These are phyloP conservation scores for Albophoma yamanashiensis DNA, from an alignment of 2,329 filamentous ascomycete genomes.

Conservation along the genomic window DNA sequence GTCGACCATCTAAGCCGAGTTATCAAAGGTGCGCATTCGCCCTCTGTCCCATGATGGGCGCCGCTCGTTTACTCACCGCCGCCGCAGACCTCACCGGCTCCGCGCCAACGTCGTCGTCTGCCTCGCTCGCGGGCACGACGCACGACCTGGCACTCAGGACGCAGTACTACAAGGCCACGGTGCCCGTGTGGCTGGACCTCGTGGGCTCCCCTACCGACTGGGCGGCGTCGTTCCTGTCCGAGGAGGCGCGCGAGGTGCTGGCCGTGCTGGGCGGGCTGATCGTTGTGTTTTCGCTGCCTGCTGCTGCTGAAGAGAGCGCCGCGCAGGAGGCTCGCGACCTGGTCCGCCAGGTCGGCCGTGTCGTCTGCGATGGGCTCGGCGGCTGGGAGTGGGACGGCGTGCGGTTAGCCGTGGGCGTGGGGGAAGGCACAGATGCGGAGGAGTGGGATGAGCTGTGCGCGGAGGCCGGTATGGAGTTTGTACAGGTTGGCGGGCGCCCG, in stretches of 20 bases:
- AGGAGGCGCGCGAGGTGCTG: slow-evolving; percentile 53
- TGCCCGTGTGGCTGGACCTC: slow-evolving; percentile 60
- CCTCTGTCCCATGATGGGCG: neutral
- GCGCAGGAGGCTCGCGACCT: slow-evolving; percentile 29
- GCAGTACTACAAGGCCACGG: slow-evolving; percentile 47
- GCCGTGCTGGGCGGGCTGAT: slow-evolving; percentile 49
- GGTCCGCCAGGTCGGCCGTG: slow-evolving; percentile 40
- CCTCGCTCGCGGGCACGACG: slow-evolving; percentile 46
- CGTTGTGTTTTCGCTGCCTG: slow-evolving; percentile 22
- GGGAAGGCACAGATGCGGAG: slow-evolving; percentile 33
- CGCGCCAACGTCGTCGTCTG: slow-evolving; percentile 24
- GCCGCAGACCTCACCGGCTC: slow-evolving; percentile 41
- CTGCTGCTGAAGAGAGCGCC: slow-evolving; percentile 4
- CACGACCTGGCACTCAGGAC: slow-evolving; percentile 46
- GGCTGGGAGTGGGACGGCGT: slow-evolving; percentile 57
- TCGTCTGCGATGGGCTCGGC: slow-evolving; percentile 46
- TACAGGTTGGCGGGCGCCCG: slow-evolving; percentile 34
- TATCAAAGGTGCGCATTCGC: slow-evolving; percentile 35
- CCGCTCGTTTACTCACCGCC: neutral
- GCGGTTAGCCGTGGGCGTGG: slow-evolving; percentile 46
- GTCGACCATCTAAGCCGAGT: slow-evolving; percentile 35
- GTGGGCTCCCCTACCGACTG: slow-evolving; percentile 40
- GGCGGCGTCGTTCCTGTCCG: slow-evolving; percentile 46
- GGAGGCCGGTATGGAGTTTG: slow-evolving; percentile 50
- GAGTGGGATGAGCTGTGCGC: slow-evolving; percentile 52